Evolutionary conservation across 225 moss, liverwort and hornwort genomes (phyloP).

Genomic region (Polytrichum commune): DNA sequence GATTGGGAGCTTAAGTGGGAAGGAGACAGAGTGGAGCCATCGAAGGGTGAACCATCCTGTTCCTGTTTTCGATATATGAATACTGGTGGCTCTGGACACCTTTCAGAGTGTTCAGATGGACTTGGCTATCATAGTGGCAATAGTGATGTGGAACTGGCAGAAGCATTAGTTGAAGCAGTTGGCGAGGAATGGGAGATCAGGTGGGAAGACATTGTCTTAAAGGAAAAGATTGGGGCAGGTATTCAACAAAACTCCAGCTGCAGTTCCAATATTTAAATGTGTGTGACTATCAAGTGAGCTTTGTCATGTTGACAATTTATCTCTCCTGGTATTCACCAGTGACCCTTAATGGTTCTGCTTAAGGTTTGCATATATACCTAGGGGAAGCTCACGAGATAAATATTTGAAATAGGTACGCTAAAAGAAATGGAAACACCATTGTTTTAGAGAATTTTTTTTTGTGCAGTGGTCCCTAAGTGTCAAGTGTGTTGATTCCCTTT

Average conservation of each 20-base stretch:
- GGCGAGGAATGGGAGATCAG: slow-evolving; percentile 33
- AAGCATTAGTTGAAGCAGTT: not conserved
- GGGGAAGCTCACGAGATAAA: no score
- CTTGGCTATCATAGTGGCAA: slow-evolving; percentile 10
- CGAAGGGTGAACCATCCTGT: not conserved
- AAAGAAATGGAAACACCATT: no score
- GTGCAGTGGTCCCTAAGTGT: no score
- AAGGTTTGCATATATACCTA: no score
- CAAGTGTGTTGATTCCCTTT: no score
- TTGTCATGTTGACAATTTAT: no score
- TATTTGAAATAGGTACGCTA: no score
- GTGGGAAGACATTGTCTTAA: slow-evolving; percentile 42
- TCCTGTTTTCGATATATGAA: slow-evolving; percentile 10
- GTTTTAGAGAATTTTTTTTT: no score
- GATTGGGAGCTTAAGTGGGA: slow-evolving; percentile 4
- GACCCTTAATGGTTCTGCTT: no score
- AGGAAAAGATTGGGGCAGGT: slow-evolving; percentile 48
- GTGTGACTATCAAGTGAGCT: no score
- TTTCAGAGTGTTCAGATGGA: slow-evolving; percentile 12
- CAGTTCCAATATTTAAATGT: no score
- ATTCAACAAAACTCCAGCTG: not conserved
- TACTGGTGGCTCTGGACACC: slow-evolving; percentile 7
- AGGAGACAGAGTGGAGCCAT: not conserved
- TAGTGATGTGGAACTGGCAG: not conserved
- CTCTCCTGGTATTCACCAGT: no score